Conservation (phyloP, 2,329 filamentous ascomycete genomes). For the Alternaria sp. region DNA sequence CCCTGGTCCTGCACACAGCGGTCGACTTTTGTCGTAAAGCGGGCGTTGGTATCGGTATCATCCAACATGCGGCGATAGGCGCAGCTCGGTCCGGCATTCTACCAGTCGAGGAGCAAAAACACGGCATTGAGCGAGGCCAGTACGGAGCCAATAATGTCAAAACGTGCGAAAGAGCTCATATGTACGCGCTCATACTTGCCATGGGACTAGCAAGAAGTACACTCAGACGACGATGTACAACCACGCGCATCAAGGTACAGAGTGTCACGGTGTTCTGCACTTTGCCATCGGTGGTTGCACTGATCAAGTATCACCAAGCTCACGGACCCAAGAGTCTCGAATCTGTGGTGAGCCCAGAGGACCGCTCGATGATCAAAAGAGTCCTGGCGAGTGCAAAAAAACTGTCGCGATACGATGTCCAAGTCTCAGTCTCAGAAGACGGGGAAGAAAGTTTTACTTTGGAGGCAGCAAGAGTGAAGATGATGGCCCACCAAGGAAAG, state of each 20-base stretch:
- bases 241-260: constrained; percentile 6
- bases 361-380: constrained; percentile 20
- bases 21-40: background rate
- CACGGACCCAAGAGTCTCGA: constrained; percentile 16
- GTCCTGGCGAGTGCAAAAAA: constrained; percentile 13
- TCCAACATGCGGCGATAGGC: constrained; percentile 15
- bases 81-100: constrained; percentile 10
- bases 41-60: constrained; percentile 22
- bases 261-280: constrained; percentile 17
- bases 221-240: constrained; percentile 15
- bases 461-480: background rate
- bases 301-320: constrained; percentile 14
- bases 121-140: constrained; percentile 14
- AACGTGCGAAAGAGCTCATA: constrained; percentile 20
- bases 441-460: background rate
- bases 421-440: constrained; percentile 9
- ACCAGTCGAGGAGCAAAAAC: constrained; percentile 13
- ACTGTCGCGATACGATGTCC: constrained; percentile 13
- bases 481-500: background rate
- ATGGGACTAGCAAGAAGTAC: constrained; percentile 18
- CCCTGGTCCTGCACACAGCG: background rate
- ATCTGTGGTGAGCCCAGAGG: constrained; percentile 14
- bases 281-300: constrained; percentile 13
- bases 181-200: constrained; percentile 20
- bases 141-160: constrained; percentile 16